A percentile compares a stretch with the other conserved stretches of the same genome.
Conservation (phyloP, 306 rosid species). For the Cicer chorassanicum region DNA sequence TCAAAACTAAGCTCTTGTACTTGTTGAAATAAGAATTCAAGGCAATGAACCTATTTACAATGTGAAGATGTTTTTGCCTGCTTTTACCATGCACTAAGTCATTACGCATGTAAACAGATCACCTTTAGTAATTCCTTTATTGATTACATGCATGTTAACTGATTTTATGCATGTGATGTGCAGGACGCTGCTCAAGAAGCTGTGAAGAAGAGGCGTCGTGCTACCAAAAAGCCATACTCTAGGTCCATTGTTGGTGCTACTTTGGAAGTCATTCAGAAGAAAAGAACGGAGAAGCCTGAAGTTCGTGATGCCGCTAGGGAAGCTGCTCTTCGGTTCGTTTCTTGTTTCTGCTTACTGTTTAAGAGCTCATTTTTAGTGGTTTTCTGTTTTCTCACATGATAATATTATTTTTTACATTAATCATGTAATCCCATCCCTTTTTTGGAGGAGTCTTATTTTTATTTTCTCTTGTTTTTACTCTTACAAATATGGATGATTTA, state of each 20-base stretch:
- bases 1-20: neutral
- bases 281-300: slow-evolving; percentile 41
- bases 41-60: neutral
- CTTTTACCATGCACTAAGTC: neutral
- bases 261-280: slow-evolving; percentile 41
- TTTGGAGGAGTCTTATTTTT: neutral
- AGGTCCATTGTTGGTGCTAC: slow-evolving; percentile 47
- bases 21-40: neutral
- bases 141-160: neutral
- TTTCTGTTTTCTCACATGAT: too few species aligned
- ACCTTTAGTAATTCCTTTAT: neutral
- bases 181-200: slow-evolving; percentile 72
- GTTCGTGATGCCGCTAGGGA: slow-evolving; percentile 44
- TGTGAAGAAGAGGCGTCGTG: slow-evolving; percentile 34
- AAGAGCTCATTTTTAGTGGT: too few species aligned
- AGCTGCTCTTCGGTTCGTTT: slow-evolving; percentile 45
- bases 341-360: neutral
- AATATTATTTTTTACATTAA: neutral
- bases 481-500: neutral
- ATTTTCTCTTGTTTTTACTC: neutral
- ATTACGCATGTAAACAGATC: neutral
- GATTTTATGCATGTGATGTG: slow-evolving; percentile 1
- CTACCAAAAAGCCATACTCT: slow-evolving; percentile 45
- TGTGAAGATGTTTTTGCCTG: neutral
- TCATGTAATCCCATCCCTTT: neutral